Evolutionary conservation across 1,284 basidiomycete species (phyloP), one percentile per base, ranked within the genome.

Genomic region (Ustilago loliicola): DNA sequence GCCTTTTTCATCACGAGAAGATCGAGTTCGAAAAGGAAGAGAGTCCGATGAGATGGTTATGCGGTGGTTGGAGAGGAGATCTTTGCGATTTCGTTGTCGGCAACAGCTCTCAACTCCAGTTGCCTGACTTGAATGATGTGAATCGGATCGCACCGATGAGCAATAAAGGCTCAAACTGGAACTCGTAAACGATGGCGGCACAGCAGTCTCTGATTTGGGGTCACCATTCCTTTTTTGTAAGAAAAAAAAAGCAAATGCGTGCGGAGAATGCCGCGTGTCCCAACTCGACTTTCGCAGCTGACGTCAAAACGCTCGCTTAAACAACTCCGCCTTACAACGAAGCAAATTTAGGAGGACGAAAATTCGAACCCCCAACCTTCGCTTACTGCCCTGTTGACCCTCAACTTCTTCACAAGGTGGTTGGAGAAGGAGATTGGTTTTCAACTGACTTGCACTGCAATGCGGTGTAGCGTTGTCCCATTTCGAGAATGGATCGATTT

Each of bases 281-380:
- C 21, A 48, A 6, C 13, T 50, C 48, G 23, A 21, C 23, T 5
- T 3, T 4, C n/a, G 51, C 36, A 45, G 25, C 36, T 66, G 57
- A 59, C 57, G 51, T 66, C 57, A 60, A 58, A 59, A 34, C 32
- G 23, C 57, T 66, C 64, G 64, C 64, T 60, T 59, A 53, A 40
- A 23, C 42, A 59, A 52, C 63, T 65, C 64, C 57, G 64, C 64
- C 36, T 48, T 66, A 38, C 64, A 66, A 66, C 64, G 40, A 45
- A 15, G 0, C 25, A 32, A 48, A 25, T 23, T 32, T 23, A 32
- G 29, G 42, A 50, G 48, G 29, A 13, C 2, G 29, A 25, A 45
- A 59, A 27, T 52, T 48, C 56, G 34, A 63, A 56, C 19, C 30
- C 17, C 25, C 25, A 13, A 50, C n/a, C 48, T 10, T 50, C 27